phyloP scores from a whole-genome alignment of 805 yeast species.

The Yamadazyma takamatsuzukensis region DNA sequence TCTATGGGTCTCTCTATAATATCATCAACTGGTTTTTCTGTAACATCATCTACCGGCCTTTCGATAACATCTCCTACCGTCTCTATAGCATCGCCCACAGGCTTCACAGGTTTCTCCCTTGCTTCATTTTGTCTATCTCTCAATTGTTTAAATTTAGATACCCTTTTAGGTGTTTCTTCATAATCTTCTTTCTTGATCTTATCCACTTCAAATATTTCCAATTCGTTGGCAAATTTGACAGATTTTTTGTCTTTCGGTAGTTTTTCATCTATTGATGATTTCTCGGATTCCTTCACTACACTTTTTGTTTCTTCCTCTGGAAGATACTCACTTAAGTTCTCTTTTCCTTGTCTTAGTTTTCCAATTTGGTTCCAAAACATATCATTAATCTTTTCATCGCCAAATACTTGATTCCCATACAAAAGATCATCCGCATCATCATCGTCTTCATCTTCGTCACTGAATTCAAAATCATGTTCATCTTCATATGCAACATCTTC shows the following conservation, averaged over 20 bases:
- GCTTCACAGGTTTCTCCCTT: neutral
- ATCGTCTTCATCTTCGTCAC: constrained; percentile 35
- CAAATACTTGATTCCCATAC: constrained; percentile 18
- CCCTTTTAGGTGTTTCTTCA: constrained; percentile 15
- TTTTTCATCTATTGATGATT: neutral
- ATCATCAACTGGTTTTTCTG: constrained; percentile 8
- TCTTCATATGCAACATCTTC: constrained; percentile 32
- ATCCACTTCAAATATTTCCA: constrained; percentile 59
- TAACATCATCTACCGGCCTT: constrained; percentile 9
- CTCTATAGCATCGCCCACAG: neutral
- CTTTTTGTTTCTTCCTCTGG: constrained; percentile 1
- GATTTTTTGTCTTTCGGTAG: constrained; percentile 32
- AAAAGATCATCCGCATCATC: constrained; percentile 29
- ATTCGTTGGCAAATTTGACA: constrained; percentile 50
- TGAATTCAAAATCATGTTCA: constrained; percentile 26
- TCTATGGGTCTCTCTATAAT: constrained; percentile 7
- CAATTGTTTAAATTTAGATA: constrained; percentile 17
- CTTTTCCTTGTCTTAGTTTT: constrained; percentile 19
- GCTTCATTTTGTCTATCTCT: constrained; percentile 4
- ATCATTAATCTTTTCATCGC: constrained; percentile 10
- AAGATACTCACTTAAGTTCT: too few relatives aligned
- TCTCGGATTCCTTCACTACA: neutral
- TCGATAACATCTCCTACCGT: constrained; percentile 7
- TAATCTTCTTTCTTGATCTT: constrained; percentile 49
- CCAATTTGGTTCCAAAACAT: constrained; percentile 41